These are phyloP conservation scores for Candida sojae DNA, from an alignment of 1,139 yeast species.

Conservation along the genomic window DNA sequence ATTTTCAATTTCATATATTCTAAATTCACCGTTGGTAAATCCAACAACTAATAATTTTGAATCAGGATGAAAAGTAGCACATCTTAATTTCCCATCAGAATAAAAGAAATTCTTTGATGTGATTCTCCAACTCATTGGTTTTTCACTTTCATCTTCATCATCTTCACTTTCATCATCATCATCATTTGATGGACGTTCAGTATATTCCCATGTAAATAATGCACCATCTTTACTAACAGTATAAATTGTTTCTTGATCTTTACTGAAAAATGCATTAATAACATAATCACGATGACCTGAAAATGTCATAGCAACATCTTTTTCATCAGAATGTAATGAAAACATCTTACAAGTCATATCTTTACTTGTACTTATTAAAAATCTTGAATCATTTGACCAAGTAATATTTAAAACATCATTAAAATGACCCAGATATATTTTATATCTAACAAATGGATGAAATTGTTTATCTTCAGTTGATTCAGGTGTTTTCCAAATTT, in stretches of 20 bases:
- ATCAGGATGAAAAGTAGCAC: slow-evolving; percentile 79
- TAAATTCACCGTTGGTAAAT: slow-evolving; percentile 85
- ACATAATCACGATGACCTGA: slow-evolving; percentile 95
- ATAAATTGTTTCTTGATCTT: slow-evolving; percentile 83
- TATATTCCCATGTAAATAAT: slow-evolving; percentile 86
- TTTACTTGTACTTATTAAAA: slow-evolving; percentile 81
- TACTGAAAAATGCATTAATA: slow-evolving; percentile 80
- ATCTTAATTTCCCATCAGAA: slow-evolving; percentile 71
- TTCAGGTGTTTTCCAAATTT: slow-evolving; percentile 93
- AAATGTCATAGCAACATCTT: slow-evolving; percentile 78
- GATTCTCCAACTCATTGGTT: slow-evolving; percentile 73
- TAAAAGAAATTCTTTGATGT: slow-evolving; percentile 73
- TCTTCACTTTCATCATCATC: slow-evolving; percentile 34
- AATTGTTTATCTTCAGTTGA: slow-evolving; percentile 76
- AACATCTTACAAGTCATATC: slow-evolving; percentile 90
- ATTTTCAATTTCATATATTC: slow-evolving; percentile 79
- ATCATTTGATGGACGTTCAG: slow-evolving; percentile 46
- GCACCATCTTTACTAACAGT: slow-evolving; percentile 97
- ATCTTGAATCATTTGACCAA: slow-evolving; percentile 92
- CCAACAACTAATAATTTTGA: slow-evolving; percentile 85
- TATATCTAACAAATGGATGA: slow-evolving; percentile 91
- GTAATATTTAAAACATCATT: slow-evolving; percentile 74
- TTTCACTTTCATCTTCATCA: slow-evolving; percentile 15
- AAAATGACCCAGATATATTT: slow-evolving; percentile 92
- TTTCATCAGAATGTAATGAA: slow-evolving; percentile 74